Evolutionary conservation across 495 filamentous ascomycete species (phyloP).

Genomic region (Penicillium flavigenum): DNA sequence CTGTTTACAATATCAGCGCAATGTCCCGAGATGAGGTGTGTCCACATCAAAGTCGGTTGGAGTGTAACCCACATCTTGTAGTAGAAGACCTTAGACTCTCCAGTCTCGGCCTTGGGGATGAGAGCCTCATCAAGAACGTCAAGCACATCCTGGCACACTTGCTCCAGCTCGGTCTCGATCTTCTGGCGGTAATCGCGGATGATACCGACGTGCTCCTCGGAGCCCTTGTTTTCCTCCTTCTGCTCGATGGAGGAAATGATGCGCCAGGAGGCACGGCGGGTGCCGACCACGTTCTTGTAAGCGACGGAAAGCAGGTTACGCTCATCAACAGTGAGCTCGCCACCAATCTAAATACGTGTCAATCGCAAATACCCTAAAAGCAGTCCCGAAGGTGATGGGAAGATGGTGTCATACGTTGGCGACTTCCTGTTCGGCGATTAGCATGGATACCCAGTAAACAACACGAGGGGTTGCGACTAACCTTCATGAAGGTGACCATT

Average conservation of each 20-base stretch:
- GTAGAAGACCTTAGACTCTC: conserved; percentile 99
- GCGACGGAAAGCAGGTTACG: conserved; percentile 98
- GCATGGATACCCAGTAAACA: conserved; percentile 25
- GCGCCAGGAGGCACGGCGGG: conserved; percentile 97
- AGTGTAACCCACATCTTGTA: conserved; percentile 89
- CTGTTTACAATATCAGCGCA: conserved; percentile 47
- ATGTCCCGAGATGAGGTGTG: background rate
- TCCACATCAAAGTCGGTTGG: background rate
- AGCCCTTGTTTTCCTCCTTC: conserved; percentile 99
- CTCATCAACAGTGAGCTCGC: conserved; percentile 91
- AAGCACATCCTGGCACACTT: conserved; percentile 97
- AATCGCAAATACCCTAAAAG: conserved; percentile 19
- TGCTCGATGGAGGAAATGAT: conserved; percentile 99
- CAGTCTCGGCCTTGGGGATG: conserved; percentile 96
- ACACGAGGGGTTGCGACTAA: conserved; percentile 40
- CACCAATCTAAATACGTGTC: conserved; percentile 67
- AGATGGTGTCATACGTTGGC: conserved; percentile 71
- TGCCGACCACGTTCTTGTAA: conserved; percentile 99
- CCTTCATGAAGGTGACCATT: conserved; percentile 99
- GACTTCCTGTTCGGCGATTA: conserved; percentile 70
- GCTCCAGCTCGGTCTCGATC: conserved; percentile 97
- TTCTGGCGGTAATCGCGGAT: conserved; percentile 98
- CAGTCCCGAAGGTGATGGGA: conserved; percentile 1
- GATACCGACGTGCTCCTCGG: conserved; percentile 91
- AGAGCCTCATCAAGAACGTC: conserved; percentile 92